Conservation (phyloP, 306 rosid species). For the Adenanthera pavonina region DNA sequence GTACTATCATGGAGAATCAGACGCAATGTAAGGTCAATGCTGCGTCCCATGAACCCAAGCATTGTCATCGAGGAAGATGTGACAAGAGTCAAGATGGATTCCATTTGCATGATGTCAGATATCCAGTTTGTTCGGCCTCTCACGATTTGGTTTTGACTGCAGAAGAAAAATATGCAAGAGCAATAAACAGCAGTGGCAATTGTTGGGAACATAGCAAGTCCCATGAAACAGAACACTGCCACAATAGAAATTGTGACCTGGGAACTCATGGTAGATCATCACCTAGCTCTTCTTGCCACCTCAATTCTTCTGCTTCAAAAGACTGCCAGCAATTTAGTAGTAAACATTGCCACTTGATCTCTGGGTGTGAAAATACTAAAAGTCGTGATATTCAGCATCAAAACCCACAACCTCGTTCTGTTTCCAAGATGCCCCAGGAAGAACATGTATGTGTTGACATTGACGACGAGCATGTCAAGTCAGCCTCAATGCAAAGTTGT, state of each 20-base stretch:
- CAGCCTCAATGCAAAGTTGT: slow-evolving; percentile 22
- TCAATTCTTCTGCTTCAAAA: slow-evolving; percentile 28
- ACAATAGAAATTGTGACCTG: slow-evolving; percentile 28
- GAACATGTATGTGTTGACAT: slow-evolving; percentile 49
- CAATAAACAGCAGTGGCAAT: slow-evolving; percentile 15
- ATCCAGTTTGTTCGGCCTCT: slow-evolving; percentile 36
- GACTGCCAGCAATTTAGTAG: slow-evolving; percentile 10
- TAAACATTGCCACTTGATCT: slow-evolving; percentile 46
- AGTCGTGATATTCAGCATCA: slow-evolving; percentile 34
- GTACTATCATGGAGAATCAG: slow-evolving; percentile 31
- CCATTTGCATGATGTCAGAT: slow-evolving; percentile 44
- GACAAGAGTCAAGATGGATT: slow-evolving; percentile 34
- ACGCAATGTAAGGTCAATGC: slow-evolving; percentile 42
- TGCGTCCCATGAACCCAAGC: slow-evolving; percentile 44
- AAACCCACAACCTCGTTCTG: slow-evolving; percentile 32
- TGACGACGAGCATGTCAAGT: slow-evolving; percentile 31
- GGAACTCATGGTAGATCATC: slow-evolving; percentile 28
- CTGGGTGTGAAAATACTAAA: slow-evolving; percentile 37
- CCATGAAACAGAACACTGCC: slow-evolving; percentile 43
- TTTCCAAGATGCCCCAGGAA: slow-evolving; percentile 18
- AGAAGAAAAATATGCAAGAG: slow-evolving; percentile 30
- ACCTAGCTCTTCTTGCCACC: slow-evolving; percentile 20
- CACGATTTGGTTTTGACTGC: slow-evolving; percentile 24
- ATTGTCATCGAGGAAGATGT: slow-evolving; percentile 48
- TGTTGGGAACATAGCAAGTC: slow-evolving; percentile 38